Base-by-base conservation (phyloP, 2,329 filamentous ascomycete species). In the Colletotrichum euphorbiae region DNA sequence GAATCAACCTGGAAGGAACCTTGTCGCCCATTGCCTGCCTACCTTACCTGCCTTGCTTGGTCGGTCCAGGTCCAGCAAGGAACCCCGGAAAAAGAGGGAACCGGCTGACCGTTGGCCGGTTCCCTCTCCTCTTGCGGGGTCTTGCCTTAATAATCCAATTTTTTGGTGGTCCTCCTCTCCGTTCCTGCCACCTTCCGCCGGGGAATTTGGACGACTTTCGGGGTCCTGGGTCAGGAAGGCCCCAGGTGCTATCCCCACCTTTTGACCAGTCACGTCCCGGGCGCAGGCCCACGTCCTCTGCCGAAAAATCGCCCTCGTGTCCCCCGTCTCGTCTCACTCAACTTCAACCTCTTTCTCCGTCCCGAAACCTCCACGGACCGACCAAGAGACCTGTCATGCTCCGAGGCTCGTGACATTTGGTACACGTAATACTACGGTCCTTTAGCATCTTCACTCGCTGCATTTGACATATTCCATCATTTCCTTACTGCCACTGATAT, bases 281-380 rank as follows among this genome's bases (percentile, higher is more conserved):
- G 60, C 54, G 45, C 46, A 64, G 51, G 55, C 59, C 61, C 65
- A 64, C 60, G 54, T 52, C 65, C 40, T 64, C 50, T 50, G n/a
- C 65, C 65, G 65, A 65, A 68, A 68, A 68, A 59, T 65, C 65
- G 65, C 65, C 28, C 65, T 68, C 61, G 65, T 65, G 65, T 68
- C 60, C 36, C 36, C 36, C 60, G 64, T 58, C 64, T 67, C 60
- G 54, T 58, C 64, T 67, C 59, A 63, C 61, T 21, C 40, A 54
- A 40, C 61, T 45, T 65, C 60, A 42, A 46, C 28, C 31, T 64
- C 64, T 65, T 24, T 45, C 65, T 65, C 65, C 65, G 60, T 65
- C 17, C 61, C 55, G 54, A 36, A 13, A 7, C 48, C 63, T 50
- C 63, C 48, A 62, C 63, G 40, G 52, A 56, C 38, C 42, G 40